Evolutionary conservation across 163 green algal genomes (phyloP), one percentile per base, ranked within the genome.

Genomic region (Scenedesmus sp.): DNA sequence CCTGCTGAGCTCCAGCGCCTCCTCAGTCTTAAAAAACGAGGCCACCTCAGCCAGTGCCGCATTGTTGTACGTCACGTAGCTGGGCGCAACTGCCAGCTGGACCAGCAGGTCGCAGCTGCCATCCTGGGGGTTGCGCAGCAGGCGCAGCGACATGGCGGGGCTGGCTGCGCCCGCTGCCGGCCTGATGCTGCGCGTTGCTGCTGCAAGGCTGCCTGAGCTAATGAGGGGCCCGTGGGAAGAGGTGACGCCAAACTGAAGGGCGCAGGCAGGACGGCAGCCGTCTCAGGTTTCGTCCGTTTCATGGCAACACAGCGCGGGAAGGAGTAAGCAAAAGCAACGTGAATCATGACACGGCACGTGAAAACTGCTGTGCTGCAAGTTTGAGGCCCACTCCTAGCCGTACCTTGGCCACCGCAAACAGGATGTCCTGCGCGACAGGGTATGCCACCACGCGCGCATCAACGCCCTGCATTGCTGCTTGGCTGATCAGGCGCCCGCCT

Each of bases 41-140:
- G 83, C 43, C 20, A 99, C 93, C 0, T 94, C 92, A 18, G 94
- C 65, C 2, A 98, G 33, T 5, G 95, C 94, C 4, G 92, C 89
- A 12, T 88, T 88, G 51, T 94, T 91, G 87, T 98, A 98, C 26
- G 96, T 97, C 4, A 99, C 95, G 81, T 97, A 98, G 89, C 91
- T 95, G 51, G 97, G 95, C 0, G 94, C 94, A 44, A 99, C 90
- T 18, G 93, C 91, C 6, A 97, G 86, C 22, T 88, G 53, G n/a
- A 97, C 56, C 0, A 93, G 89, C 30, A 95, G 92, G 82, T 99
- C 97, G 3, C 97, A 94, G 56, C 87, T 90, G 46, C 92, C 93
- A 84, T 99, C 97, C 93, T 98, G 96, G 13, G 97, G 97, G 40
- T 94, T 89, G 65, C 96, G 94, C 44, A 96, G 89, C 72, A 96